Evolutionary conservation across 768 basidiomycete genomes (phyloP), one percentile per base, ranked within the genome.

Genomic region (Russula ochroleuca): DNA sequence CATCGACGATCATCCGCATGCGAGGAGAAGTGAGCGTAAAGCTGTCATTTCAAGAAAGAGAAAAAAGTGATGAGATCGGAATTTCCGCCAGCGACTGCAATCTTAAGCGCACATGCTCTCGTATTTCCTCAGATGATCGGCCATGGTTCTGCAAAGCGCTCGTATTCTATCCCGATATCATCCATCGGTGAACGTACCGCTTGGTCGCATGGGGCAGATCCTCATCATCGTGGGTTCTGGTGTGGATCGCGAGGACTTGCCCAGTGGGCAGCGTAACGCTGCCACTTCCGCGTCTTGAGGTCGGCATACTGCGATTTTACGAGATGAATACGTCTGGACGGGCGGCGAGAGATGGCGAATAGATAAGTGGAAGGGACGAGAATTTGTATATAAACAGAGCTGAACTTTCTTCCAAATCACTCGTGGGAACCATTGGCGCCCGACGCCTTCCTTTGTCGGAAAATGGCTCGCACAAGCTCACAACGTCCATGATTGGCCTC

Each of bases 1-100:
- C 90, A 73, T 97, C 92, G 28, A 95, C 94, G 71, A 98, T 97
- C 85, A 95, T 96, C 53, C 93, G 82, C 94, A 95, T 94, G 63
- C 93, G 77, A 73, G 93, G 92, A 17, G 92, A 90, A 9, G 91
- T 94, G 68, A 94, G 74, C 14, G 89, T 91, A 74, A 94, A 93
- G 70, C 90, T 91, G 71, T 21, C 31, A 57, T 43, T 19, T 8
- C 9, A 21, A 5, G 35, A n/a, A n/a, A n/a, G 35, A 8, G 35
- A 35, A 35, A 35, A 35, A 35, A 35, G 35, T 8, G 35, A 35
- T n/a, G 57, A 53, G 62, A 52, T 49, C n/a, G 33, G 25, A 31
- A 41, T 51, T 33, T 31, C 28, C 35, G 35, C 35, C 6, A 35
- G 10, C 8, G 35, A 10, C 35, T 35, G 35, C 35, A 35, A 28